These are phyloP conservation scores for Azolla pinnata DNA, from an alignment of 75 land plant genomes.

Conservation along the genomic window DNA sequence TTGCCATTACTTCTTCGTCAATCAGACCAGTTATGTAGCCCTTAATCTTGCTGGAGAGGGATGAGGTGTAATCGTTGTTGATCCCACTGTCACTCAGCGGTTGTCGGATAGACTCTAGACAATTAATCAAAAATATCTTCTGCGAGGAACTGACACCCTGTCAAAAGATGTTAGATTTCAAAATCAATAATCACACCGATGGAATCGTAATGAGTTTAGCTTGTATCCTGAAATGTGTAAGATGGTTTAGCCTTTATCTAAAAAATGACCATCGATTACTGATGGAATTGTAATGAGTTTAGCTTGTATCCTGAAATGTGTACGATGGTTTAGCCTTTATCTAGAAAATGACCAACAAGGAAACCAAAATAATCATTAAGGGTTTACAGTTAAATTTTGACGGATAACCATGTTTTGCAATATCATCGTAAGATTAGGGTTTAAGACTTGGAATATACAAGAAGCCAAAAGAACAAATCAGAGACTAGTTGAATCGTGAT, in stretches of 20 bases:
- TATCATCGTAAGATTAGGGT: too few species aligned
- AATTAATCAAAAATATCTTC: slow-evolving; percentile 84
- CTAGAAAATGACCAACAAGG: too few species aligned
- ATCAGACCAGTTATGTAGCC: slow-evolving; percentile 47
- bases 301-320: background rate
- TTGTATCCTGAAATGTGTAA: background rate
- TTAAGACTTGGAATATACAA: too few species aligned
- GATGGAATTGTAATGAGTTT: background rate
- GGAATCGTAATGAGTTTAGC: background rate
- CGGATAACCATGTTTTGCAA: too few species aligned
- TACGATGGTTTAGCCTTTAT: too few species aligned
- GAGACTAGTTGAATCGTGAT: too few species aligned
- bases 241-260: too few species aligned
- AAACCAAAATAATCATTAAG: too few species aligned
- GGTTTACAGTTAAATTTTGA: too few species aligned
- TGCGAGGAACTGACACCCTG: slow-evolving; percentile 49
- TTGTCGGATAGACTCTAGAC: slow-evolving; percentile 79
- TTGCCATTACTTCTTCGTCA: slow-evolving; percentile 60
- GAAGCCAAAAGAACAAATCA: too few species aligned
- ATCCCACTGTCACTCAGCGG: slow-evolving; percentile 55
- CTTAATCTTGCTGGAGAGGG: slow-evolving; percentile 43
- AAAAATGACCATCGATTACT: too few species aligned
- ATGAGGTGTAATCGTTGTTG: slow-evolving; percentile 46
- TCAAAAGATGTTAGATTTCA: background rate
- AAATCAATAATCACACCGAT: background rate